Conservation (phyloP, 2,329 filamentous ascomycete genomes). For the Fusarium annulatum region DNA sequence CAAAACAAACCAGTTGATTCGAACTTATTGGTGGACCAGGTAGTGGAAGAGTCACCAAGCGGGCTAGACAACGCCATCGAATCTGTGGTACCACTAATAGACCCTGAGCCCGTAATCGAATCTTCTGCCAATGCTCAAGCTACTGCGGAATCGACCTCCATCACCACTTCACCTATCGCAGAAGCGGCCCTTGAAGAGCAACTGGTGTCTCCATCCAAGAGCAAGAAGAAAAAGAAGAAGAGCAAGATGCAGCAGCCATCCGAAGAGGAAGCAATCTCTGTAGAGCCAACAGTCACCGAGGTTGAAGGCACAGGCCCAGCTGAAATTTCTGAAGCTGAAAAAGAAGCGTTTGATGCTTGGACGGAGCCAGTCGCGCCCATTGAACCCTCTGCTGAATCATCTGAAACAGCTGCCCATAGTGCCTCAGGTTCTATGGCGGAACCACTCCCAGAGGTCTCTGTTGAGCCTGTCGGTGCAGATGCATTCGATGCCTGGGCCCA, state of each 20-base stretch:
- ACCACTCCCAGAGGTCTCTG: neutral
- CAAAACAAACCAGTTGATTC: neutral
- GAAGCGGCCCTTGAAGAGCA: conserved; percentile 9
- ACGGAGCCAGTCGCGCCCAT: conserved; percentile 2
- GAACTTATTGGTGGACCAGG: neutral
- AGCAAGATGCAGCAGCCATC: conserved; percentile 21
- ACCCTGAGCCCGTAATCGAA: neutral
- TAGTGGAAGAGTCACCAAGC: neutral
- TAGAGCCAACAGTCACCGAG: neutral
- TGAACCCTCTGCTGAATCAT: neutral
- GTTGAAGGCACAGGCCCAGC: neutral
- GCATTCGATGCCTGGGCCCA: conserved; percentile 36
- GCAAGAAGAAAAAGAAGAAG: conserved; percentile 45
- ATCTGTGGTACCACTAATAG: conserved; percentile 13
- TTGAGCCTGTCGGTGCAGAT: conserved; percentile 16
- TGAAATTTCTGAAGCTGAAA: conserved; percentile 12
- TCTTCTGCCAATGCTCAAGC: neutral
- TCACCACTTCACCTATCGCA: conserved; percentile 2
- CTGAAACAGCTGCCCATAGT: neutral
- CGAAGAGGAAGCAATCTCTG: conserved; percentile 8
- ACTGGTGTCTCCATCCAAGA: conserved; percentile 25
- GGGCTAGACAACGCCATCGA: neutral
- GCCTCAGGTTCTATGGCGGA: neutral
- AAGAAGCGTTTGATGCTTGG: conserved; percentile 35
- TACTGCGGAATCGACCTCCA: conserved; percentile 20